Conservation (phyloP, 2,329 filamentous ascomycete genomes). For the Apiospora arundinis region DNA sequence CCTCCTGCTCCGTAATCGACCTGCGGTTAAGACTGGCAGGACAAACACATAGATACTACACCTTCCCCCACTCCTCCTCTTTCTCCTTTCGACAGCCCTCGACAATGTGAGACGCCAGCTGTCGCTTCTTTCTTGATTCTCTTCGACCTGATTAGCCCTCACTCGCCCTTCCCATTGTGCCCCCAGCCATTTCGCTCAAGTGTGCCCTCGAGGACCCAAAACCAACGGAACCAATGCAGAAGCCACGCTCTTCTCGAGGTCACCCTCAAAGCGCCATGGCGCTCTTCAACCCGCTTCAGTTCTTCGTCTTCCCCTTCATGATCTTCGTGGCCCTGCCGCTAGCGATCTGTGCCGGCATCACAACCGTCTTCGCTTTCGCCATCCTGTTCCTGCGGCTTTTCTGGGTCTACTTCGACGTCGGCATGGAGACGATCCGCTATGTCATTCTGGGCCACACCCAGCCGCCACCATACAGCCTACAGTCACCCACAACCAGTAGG, state of each 20-base stretch:
- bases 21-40: background rate
- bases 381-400: conserved; percentile 66
- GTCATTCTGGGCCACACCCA: conserved; percentile 53
- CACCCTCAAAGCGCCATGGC: conserved; percentile 48
- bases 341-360: conserved; percentile 67
- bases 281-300: conserved; percentile 60
- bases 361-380: conserved; percentile 66
- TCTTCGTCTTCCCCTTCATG: conserved; percentile 66
- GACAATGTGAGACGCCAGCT: conserved; percentile 8
- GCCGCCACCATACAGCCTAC: conserved; percentile 36
- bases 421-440: conserved; percentile 61
- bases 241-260: conserved; percentile 19
- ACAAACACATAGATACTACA: background rate
- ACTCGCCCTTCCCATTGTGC: background rate
- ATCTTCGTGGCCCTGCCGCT: conserved; percentile 68
- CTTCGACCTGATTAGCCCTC: background rate
- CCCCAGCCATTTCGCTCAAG: background rate
- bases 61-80: no score
- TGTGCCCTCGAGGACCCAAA: background rate
- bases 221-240: background rate
- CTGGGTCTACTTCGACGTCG: conserved; percentile 69
- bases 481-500: conserved; percentile 29
- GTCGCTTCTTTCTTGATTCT: conserved; percentile 6
- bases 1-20: background rate
- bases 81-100: background rate